Conservation (phyloP, 768 basidiomycete species). For the Rhodotorula diobovata region DNA sequence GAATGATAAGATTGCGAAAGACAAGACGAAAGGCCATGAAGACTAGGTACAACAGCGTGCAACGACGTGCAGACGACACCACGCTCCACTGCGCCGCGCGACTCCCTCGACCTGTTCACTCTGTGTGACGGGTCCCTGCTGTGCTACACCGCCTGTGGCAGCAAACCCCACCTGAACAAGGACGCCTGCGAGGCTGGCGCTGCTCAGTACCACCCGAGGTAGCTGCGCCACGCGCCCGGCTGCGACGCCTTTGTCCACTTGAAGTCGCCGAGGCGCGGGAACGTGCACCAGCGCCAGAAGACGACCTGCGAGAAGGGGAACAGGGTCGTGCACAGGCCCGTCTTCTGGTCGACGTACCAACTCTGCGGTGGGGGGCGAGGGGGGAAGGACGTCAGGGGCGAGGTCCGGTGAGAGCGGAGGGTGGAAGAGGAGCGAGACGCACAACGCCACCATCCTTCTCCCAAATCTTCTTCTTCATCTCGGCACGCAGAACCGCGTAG, state of each 20-base stretch:
- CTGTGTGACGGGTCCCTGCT: too few relatives aligned
- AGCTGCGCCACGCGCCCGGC: conserved; percentile 1
- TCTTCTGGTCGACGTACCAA: conserved; percentile 37
- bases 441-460: conserved; percentile 31
- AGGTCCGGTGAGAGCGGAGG: background rate
- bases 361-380: background rate
- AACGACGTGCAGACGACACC: too few relatives aligned
- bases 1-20: too few relatives aligned
- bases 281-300: conserved; percentile 33
- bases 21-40: too few relatives aligned
- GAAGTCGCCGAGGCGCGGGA: conserved; percentile 18
- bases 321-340: conserved; percentile 26
- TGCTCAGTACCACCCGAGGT: background rate
- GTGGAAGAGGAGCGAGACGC: background rate
- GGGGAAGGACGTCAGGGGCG: background rate
- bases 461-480: conserved; percentile 37
- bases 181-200: too few relatives aligned
- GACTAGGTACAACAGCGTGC: too few relatives aligned
- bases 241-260: background rate
- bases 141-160: too few relatives aligned
- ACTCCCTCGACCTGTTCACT: too few relatives aligned
- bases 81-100: too few relatives aligned
- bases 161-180: too few relatives aligned
- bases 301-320: conserved; percentile 27
- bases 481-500: conserved; percentile 21